Evolutionary conservation across 2,329 filamentous ascomycete genomes (phyloP).

Genomic region (Ambrosiella cleistominuta): DNA sequence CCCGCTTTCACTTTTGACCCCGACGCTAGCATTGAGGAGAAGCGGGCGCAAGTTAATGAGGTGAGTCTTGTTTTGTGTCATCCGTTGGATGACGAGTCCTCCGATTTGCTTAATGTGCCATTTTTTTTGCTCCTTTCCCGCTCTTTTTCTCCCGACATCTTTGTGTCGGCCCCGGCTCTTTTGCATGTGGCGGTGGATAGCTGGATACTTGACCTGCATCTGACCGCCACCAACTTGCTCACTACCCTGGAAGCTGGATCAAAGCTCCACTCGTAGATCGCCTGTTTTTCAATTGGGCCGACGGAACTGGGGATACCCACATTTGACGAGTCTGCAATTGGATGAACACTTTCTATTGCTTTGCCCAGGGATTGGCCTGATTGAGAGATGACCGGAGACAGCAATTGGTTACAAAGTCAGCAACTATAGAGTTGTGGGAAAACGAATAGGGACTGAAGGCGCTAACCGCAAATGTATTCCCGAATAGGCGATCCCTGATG

Average conservation of each 20-base stretch:
- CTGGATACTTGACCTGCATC: not conserved
- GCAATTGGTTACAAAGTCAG: not conserved
- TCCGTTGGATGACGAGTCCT: not conserved
- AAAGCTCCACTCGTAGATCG: not conserved
- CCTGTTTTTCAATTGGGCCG: not conserved
- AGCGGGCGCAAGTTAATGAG: constrained; percentile 59
- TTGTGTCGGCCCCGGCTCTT: not conserved
- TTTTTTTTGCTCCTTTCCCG: constrained; percentile 4
- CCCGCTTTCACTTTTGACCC: constrained; percentile 76
- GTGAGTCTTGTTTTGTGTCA: constrained; percentile 33
- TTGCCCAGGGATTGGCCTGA: not conserved
- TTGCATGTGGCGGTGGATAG: not conserved
- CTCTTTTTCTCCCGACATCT: constrained; percentile 3
- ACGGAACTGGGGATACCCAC: not conserved
- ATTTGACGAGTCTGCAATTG: not conserved
- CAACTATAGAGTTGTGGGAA: not conserved
- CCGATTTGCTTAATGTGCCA: not conserved
- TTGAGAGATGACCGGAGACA: not conserved
- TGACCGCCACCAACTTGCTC: not conserved
- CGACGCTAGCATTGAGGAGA: constrained; percentile 65
- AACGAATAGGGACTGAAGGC: not conserved
- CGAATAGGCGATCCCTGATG: constrained; percentile 41
- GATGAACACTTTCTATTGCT: not conserved
- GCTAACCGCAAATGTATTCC: not conserved
- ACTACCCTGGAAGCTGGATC: not conserved